Evolutionary conservation across 1,139 yeast species (phyloP).

Genomic region (Blastobotrys aristatus): DNA sequence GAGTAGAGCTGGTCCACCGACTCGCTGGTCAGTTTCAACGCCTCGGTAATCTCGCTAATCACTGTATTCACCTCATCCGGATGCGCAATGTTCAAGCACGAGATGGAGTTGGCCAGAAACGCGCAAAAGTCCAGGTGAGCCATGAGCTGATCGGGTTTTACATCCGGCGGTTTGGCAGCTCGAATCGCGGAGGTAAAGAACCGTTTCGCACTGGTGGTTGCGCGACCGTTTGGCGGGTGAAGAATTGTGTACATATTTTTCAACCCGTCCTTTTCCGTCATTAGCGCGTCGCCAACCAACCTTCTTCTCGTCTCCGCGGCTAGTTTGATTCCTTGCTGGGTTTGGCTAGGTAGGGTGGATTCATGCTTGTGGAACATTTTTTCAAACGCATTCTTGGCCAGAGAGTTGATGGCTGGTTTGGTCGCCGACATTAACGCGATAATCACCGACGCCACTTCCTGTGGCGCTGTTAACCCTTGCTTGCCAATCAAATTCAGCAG

Average conservation of each 20-base stretch:
- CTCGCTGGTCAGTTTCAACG: constrained; percentile 8
- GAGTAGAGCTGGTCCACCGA: constrained; percentile 9
- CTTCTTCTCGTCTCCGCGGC: constrained; percentile 46
- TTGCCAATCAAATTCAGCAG: constrained; percentile 52
- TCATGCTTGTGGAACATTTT: constrained; percentile 63
- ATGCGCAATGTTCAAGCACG: constrained; percentile 5
- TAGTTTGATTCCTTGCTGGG: constrained; percentile 54
- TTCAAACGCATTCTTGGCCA: constrained; percentile 50
- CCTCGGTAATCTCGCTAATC: constrained; percentile 8
- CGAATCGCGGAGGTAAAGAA: constrained; percentile 9
- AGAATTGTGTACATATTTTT: constrained; percentile 8
- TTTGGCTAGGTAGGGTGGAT: constrained; percentile 59
- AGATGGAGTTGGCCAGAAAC: constrained; percentile 8
- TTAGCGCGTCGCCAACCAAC: constrained; percentile 4
- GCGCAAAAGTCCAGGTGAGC: constrained; percentile 8
- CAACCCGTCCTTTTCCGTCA: constrained; percentile 3
- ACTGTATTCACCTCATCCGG: constrained; percentile 10
- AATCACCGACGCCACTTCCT: constrained; percentile 50
- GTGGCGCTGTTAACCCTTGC: constrained; percentile 71
- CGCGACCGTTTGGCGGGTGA: constrained; percentile 10
- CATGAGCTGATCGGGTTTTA: neutral
- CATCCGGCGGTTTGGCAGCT: constrained; percentile 3
- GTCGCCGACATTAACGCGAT: constrained; percentile 62
- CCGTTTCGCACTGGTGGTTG: constrained; percentile 7
- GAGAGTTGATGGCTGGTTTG: constrained; percentile 38